Evolutionary conservation across 1,139 yeast genomes (phyloP).

Genomic region (Geotrichum cucujoidarum): DNA sequence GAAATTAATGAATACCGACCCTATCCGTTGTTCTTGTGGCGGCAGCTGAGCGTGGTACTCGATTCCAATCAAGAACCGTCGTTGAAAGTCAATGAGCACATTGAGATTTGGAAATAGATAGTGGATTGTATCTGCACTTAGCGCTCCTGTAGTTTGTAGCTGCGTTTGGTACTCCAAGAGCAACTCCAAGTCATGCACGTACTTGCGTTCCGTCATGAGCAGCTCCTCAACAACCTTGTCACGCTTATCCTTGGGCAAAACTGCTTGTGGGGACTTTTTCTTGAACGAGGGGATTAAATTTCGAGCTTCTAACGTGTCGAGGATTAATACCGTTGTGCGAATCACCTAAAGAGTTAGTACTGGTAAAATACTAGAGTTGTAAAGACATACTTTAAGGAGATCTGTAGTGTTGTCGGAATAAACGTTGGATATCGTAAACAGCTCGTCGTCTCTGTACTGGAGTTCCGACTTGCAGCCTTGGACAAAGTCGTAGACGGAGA

Average conservation of each 20-base stretch:
- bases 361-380: not conserved
- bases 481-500: conserved; percentile 84
- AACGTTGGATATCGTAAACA: conserved; percentile 87
- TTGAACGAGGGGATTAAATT: conserved; percentile 21
- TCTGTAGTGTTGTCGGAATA: conserved; percentile 80
- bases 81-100: conserved; percentile 85
- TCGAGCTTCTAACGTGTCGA: conserved; percentile 39
- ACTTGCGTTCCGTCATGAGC: conserved; percentile 84
- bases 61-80: conserved; percentile 78
- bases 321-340: conserved; percentile 59
- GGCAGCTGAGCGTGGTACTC: conserved; percentile 83
- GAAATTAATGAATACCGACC: conserved; percentile 75
- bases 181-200: conserved; percentile 82
- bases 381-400: conserved; percentile 47
- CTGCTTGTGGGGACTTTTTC: conserved; percentile 17
- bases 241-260: conserved; percentile 35
- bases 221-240: conserved; percentile 81
- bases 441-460: conserved; percentile 68
- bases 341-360: conserved; percentile 42
- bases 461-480: conserved; percentile 79
- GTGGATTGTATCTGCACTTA: conserved; percentile 77
- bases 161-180: conserved; percentile 65
- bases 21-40: conserved; percentile 73
- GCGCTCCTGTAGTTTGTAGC: conserved; percentile 56
- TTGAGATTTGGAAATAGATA: conserved; percentile 80